Evolutionary conservation across 2,329 filamentous ascomycete genomes (phyloP).

Genomic region (Cyphellophora europaea): DNA sequence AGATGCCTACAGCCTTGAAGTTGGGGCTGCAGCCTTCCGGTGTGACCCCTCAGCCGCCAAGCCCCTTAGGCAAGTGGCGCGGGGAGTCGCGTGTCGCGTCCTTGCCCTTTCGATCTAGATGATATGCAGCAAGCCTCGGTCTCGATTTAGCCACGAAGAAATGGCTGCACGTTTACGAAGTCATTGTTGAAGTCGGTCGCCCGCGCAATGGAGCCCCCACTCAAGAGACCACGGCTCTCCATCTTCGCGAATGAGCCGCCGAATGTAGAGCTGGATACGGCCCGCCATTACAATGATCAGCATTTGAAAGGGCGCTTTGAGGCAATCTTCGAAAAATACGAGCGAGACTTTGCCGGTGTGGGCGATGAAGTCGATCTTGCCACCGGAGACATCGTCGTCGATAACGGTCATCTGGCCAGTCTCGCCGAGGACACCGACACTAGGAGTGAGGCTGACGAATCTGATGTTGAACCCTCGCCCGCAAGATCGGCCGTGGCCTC

Average conservation of each 20-base stretch:
- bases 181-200: too few species aligned
- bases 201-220: constrained; percentile 16
- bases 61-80: too few species aligned
- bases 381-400: constrained; percentile 73
- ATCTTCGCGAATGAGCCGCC: constrained; percentile 11
- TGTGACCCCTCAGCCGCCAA: too few species aligned
- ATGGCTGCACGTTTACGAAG: too few species aligned
- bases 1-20: too few species aligned
- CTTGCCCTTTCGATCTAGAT: not conserved
- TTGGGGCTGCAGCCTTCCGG: too few species aligned
- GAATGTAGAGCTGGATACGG: constrained; percentile 23
- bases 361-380: constrained; percentile 83
- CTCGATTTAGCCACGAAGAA: too few species aligned
- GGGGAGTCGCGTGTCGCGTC: too few species aligned
- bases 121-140: not conserved
- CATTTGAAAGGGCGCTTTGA: constrained; percentile 79
- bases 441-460: constrained; percentile 19
- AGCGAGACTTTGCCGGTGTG: constrained; percentile 68
- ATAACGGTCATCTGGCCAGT: constrained; percentile 74
- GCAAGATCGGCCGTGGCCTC: not conserved
- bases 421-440: constrained; percentile 51
- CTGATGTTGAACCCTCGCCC: not conserved
- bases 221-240: constrained; percentile 52
- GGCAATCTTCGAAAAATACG: constrained; percentile 81
- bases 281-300: constrained; percentile 56